Evolutionary conservation across 495 filamentous ascomycete genomes (phyloP), one percentile per base, ranked within the genome.

Genomic region (Pyronema omphalodes): DNA sequence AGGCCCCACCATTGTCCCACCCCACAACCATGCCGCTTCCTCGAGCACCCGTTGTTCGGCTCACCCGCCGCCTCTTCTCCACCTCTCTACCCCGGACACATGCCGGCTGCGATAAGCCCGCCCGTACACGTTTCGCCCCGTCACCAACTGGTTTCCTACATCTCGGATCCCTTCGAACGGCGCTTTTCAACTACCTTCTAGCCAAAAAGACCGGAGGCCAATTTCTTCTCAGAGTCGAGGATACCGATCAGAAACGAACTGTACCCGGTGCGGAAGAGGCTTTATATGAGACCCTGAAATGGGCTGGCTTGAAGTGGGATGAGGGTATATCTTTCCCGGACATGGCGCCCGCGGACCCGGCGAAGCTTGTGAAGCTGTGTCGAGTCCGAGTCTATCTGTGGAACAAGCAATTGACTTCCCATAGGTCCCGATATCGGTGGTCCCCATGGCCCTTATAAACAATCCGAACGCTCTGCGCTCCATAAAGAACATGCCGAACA

Each of bases 61-160:
- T 29, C 23, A 29, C 23, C 23, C 23, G 23, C 23, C 39, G 39
- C 15, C 39, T 41, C 39, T 41, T 41, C 39, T 12, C 15, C 11
- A 41, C 39, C 39, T 41, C 39, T 41, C 11, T 17, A 1, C 11
- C 39, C 15, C 15, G 11, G 11, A 12, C 11, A 12, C 39, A 41
- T 7, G 39, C 39, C 39, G 11, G 2, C 39, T 41, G 39, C 39
- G 6, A 12, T 12, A 41, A 41, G 18, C 87, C 91, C 44, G 87
- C 84, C 29, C 75, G 91, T 54, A 95, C 91, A 19, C 82, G 91
- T 44, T 98, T 98, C 69, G 91, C 91, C 1, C 91, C 91, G 12
- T 95, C 89, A 3, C 91, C 91, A 2, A 98, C 91, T 7, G 91
- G 91, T 14, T 85, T 86, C 66, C 73, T 96, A 14, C 91, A 98